Conservation (phyloP, 371 early-diverging fungal genomes). For the Syncephalastrum contaminatum region DNA sequence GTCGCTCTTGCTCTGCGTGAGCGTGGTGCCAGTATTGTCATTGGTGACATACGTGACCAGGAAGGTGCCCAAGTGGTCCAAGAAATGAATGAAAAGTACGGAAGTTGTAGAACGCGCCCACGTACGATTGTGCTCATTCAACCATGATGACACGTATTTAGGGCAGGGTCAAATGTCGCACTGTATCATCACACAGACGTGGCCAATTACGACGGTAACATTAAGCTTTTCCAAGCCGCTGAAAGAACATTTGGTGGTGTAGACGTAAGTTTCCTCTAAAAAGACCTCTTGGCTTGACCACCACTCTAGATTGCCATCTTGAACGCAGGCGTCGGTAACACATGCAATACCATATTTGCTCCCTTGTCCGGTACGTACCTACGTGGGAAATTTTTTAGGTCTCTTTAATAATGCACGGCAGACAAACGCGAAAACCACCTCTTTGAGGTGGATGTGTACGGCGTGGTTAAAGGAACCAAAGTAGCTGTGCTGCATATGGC, state of each 20-base stretch:
- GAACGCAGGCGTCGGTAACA: conserved; percentile 26
- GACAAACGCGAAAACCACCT: conserved; percentile 33
- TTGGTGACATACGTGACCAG: conserved; percentile 59
- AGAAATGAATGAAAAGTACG: conserved; percentile 41
- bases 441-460: conserved; percentile 63
- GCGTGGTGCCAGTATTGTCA: conserved; percentile 55
- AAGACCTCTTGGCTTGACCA: conserved; percentile 21
- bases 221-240: conserved; percentile 47
- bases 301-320: conserved; percentile 7
- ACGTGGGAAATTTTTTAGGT: conserved; percentile 18
- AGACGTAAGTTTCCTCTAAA: conserved; percentile 43
- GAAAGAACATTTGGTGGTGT: conserved; percentile 54
- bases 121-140: not conserved
- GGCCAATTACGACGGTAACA: conserved; percentile 43
- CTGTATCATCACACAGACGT: conserved; percentile 62
- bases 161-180: conserved; percentile 24
- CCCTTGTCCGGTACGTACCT: conserved; percentile 6
- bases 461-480: conserved; percentile 55
- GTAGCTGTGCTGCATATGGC: conserved; percentile 36
- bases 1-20: conserved; percentile 44
- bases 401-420: not conserved
- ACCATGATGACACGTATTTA: not conserved
- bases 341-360: conserved; percentile 20
- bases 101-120: not conserved
- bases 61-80: conserved; percentile 33